Conservation (phyloP, 2,329 filamentous ascomycete genomes). For the Boeremia lycopersici region DNA sequence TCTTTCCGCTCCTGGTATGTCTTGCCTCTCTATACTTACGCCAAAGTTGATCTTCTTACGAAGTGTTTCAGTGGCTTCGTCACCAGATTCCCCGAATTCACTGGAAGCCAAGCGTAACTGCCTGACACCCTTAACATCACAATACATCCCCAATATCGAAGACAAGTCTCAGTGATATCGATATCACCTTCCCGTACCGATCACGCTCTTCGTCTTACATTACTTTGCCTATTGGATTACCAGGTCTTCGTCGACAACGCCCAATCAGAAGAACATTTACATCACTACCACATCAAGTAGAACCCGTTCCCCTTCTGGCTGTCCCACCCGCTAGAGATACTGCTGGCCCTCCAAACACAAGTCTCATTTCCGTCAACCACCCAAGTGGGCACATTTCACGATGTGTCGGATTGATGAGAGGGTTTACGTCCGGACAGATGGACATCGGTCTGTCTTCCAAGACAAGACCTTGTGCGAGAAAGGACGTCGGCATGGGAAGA, state of each 20-base stretch:
- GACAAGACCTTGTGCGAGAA: conserved; percentile 35
- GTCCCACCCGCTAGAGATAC: not conserved
- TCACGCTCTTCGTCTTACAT: not conserved
- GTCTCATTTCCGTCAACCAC: too few relatives aligned
- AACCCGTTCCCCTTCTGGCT: not conserved
- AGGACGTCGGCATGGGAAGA: conserved; percentile 20
- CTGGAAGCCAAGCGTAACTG: conserved; percentile 5
- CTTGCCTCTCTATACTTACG: conserved; percentile 22
- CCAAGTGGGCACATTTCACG: conserved; percentile 1
- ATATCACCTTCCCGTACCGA: conserved; percentile 4
- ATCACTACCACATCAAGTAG: not conserved
- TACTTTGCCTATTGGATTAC: not conserved
- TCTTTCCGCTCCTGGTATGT: conserved; percentile 23
- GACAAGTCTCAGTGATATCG: not conserved
- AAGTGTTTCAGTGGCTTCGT: conserved; percentile 34
- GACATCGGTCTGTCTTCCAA: conserved; percentile 31
- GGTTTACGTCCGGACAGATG: conserved; percentile 35
- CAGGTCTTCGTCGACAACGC: not conserved
- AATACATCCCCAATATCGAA: not conserved
- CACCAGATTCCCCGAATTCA: conserved; percentile 28
- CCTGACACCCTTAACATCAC: conserved; percentile 16
- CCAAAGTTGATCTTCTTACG: conserved; percentile 20
- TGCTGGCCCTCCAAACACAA: too few relatives aligned
- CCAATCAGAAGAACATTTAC: not conserved
- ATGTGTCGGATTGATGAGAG: conserved; percentile 45